Base-by-base conservation (phyloP, 1,284 basidiomycete species). In the Cystobasidiaceae sp. region DNA sequence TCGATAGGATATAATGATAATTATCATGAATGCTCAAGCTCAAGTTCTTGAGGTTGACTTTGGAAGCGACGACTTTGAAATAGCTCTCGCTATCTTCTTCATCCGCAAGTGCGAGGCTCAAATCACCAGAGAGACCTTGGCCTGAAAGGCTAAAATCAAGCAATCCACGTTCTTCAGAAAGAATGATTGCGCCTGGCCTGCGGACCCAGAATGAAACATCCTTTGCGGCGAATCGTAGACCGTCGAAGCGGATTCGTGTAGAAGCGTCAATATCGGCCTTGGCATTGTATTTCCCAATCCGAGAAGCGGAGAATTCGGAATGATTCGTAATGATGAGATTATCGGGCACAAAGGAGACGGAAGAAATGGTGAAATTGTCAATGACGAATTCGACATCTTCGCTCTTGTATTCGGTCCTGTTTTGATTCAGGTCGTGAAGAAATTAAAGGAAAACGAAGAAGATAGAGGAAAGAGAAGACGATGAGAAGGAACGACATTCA, bases 141-240 rank as follows among this genome's bases (percentile, higher is more conserved):
- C 75, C 76, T 19, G 78, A 77, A 30, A 79, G 77, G 28, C 77
- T 72, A 67, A 80, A 70, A 68, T 77, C 78, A 49, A 80, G 74
- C 4, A 80, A 68, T 69, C 79, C 79, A 54, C 77, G 74, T 69
- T 80, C 79, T 67, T 79, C 77, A 69, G 78, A 79, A 6, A 64
- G 28, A 13, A 64, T 13, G 30, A 48, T n/a, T 9, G 61, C 61
- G 44, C 61, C 61, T 48, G 61, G 52, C 67, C 73, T n/a, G 33
- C 75, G 71, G 67, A 79, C 71, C 76, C 78, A 80, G 76, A 78
- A 80, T 25, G 78, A 77, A 51, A 80, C 79, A 70, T 79, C 76
- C 61, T 74, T 74, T 1, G 79, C 79, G 41, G 73, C 71, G 70
- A 80, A 76, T 69, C 78, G 77, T 17, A 80, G 71, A 8, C 79